A percentile compares a stretch with the other conserved stretches of the same genome.
These are phyloP conservation scores for Nannochloropsis granulata DNA, from an alignment of 108 stramenopile genomes.

Conservation along the genomic window DNA sequence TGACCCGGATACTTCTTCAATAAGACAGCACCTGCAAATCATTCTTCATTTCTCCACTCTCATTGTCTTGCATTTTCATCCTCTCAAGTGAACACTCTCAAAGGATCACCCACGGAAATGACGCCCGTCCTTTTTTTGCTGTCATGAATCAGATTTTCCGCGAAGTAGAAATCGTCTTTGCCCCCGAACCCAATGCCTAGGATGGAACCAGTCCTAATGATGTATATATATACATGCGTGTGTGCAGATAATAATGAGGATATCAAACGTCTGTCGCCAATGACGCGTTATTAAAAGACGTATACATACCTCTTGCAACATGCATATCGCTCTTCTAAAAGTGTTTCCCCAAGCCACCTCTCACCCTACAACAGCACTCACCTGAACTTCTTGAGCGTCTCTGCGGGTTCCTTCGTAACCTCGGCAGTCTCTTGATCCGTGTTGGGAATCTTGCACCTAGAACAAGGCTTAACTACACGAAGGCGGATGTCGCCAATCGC, in stretches of 20 bases:
- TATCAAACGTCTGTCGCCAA: too few species aligned
- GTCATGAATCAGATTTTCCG: not conserved
- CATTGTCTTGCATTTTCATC: not conserved
- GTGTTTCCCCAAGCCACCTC: not conserved
- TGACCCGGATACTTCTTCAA: too few species aligned
- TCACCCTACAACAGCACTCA: not conserved
- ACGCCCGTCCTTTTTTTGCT: not conserved
- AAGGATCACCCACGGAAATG: not conserved
- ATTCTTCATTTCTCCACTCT: too few species aligned
- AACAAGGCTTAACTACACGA: constrained; percentile 40
- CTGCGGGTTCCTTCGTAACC: not conserved
- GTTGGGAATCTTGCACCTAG: constrained; percentile 38
- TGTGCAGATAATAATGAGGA: too few species aligned
- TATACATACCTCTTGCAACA: too few species aligned
- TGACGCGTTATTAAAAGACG: too few species aligned
- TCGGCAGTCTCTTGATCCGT: constrained; percentile 31
- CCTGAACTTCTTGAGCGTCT: not conserved
- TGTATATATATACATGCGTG: not conserved
- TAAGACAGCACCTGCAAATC: too few species aligned
- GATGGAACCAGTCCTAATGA: not conserved
- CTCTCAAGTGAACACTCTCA: not conserved
- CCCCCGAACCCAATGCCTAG: not conserved
- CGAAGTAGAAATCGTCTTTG: not conserved
- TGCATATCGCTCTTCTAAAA: too few species aligned
- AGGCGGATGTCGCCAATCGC: not conserved